Base-by-base conservation (phyloP, 1,284 basidiomycete genomes). In the Ganoderma lingzhi region DNA sequence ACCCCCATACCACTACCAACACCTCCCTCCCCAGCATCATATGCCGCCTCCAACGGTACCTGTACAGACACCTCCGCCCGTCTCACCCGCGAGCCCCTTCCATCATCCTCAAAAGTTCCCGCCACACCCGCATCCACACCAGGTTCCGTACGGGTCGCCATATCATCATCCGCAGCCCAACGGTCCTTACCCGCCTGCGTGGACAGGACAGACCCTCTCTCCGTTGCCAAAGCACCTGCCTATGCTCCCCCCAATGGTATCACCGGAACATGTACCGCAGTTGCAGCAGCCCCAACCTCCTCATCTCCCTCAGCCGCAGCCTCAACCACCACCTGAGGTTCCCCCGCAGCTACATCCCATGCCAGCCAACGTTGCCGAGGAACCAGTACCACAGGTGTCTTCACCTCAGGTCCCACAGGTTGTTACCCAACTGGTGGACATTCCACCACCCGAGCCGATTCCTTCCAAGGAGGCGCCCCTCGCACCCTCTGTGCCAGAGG, bases 171-270 rank as follows among this genome's bases (percentile, higher is more conserved):
- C 75, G n/a, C 76, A 76, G 37, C 75, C 75, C 32, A 77, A 75
- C 62, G 74, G 73, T 3, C 71, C 78, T 4, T 81, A 79, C 70
- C 74, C 70, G 4, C 75, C 75, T 62, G 63, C 76, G 12, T 79
- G 76, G 78, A 32, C 74, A 42, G 68, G 73, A 64, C 76, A 78
- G 53, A 76, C 77, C 14, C 74, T 79, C 35, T 82, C 81, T 2
- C 81, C 81, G 10, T 62, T 82, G 64, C 81, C 81, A 71, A 82
- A 81, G 76, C 81, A 82, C 53, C 72, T 82, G 2, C 76, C 80
- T n/a, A 81, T 80, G 78, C 78, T 78, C 6, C 78, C 78, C 1
- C 79, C 70, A 2, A 74, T 75, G 65, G 68, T 67, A 12, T 66
- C 66, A 44, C 62, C 70, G 30, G 72, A 74, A 42, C 68, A 71